A percentile compares a stretch with the other conserved stretches of the same genome.
phyloP scores from a whole-genome alignment of 352 stramenopile genomes.

The Plasmopara muralis region DNA sequence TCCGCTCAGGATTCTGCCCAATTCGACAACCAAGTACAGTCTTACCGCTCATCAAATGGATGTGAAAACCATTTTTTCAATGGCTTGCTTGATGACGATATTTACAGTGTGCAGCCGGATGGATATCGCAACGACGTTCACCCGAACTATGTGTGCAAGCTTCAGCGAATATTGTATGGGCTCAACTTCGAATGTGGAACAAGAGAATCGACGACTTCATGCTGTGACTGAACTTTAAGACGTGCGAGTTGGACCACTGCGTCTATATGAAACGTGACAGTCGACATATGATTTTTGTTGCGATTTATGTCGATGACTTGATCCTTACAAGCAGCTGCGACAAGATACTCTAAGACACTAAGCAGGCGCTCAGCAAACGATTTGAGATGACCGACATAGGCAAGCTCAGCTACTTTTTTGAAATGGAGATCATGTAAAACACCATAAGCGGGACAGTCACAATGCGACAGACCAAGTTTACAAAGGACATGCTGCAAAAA shows the following conservation, averaged over 20 bases:
- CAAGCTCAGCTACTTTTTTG: constrained; percentile 1
- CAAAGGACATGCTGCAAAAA: not conserved
- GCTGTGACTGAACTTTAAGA: not conserved
- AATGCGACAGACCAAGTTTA: not conserved
- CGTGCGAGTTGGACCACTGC: not conserved
- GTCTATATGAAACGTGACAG: not conserved
- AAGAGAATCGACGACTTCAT: constrained; percentile 2
- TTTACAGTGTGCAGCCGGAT: not conserved
- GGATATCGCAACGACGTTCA: not conserved
- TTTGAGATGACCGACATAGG: not conserved
- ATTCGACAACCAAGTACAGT: too few species aligned
- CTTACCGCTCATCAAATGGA: too few species aligned
- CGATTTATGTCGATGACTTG: too few species aligned
- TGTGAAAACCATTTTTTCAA: too few species aligned
- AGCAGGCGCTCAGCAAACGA: too few species aligned
- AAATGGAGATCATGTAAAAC: not conserved
- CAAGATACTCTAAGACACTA: too few species aligned
- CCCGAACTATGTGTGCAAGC: not conserved
- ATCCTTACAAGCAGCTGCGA: too few species aligned
- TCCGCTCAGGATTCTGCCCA: too few species aligned
- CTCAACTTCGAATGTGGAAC: constrained; percentile 3
- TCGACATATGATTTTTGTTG: too few species aligned
- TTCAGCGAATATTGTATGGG: not conserved
- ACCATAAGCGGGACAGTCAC: not conserved
- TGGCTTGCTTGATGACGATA: not conserved